Evolutionary conservation across 2,329 filamentous ascomycete genomes (phyloP), one percentile per base, ranked within the genome.

Genomic region (Volutella citrinella): DNA sequence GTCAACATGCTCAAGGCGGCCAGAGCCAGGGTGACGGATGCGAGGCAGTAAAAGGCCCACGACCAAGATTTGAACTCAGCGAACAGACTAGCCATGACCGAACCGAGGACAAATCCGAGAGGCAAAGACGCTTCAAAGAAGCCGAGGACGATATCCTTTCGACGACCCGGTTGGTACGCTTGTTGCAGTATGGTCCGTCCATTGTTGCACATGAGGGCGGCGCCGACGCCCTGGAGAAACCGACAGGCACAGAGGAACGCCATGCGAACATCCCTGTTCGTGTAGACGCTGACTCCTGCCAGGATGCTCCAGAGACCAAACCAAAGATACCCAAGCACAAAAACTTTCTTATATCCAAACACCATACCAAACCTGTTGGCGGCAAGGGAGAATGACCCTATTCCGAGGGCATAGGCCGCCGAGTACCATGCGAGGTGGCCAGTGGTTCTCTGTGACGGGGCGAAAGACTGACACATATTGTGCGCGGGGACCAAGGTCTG

Each of bases 271-370:
- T 19, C 31, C 13, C 32, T 27, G 11, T 35, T 15, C n/a, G 45
- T 32, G 10, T 54, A 49, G 19, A 38, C 27, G 18, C 46, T 42
- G 8, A 54, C 20, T 6, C 51, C 51, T 7, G 50, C 36, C 7
- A 54, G 32, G 10, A 54, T 29, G 24, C 50, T 54, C 48, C 50
- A 54, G 10, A 54, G 21, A 10, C 42, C 48, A 14, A 54, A 45
- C 50, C 50, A 54, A 17, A 54, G 19, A 32, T 49, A 52, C 15
- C 51, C 51, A 3, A 36, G 12, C 4, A 52, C 36, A 10, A 54
- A 54, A 11, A 40, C 31, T 17, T 35, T 37, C 25, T 48, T 52
- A 16, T 49, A 47, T 5, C 50, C 48, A 19, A 43, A 54, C 16
- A 54, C 36, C 9, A 36, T 41, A 7, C 51, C 51, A 8, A 54